A percentile compares a stretch with the other conserved stretches of the same genome.
phyloP scores from a whole-genome alignment of 2,329 filamentous ascomycete species.

The Fusarium pseudonygamai region DNA sequence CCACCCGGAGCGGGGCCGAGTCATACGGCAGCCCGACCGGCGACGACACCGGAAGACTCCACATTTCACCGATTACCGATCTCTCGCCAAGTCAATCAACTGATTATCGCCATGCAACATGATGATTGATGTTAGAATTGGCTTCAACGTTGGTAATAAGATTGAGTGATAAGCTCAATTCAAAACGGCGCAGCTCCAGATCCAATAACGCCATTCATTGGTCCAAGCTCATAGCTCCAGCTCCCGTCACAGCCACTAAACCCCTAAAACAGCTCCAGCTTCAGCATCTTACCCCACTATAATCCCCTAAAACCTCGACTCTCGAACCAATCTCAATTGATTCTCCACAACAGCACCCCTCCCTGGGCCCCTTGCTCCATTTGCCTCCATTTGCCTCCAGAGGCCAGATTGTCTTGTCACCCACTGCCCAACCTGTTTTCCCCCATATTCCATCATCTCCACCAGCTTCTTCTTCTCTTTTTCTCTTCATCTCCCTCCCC shows the following conservation, averaged over 20 bases:
- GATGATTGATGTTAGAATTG: neutral
- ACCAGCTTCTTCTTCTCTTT: conserved; percentile 21
- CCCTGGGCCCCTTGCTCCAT: conserved; percentile 15
- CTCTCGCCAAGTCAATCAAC: neutral
- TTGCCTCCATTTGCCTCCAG: conserved; percentile 27
- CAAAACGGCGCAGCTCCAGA: neutral
- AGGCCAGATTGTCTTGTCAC: conserved; percentile 47
- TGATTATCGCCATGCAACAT: neutral
- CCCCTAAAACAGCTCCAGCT: conserved; percentile 23
- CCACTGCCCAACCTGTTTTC: conserved; percentile 19
- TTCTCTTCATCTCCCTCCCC: conserved; percentile 2
- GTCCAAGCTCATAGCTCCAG: conserved; percentile 14
- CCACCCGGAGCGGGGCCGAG: conserved; percentile 21
- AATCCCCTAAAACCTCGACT: neutral
- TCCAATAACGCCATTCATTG: conserved; percentile 30
- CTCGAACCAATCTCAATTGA: neutral
- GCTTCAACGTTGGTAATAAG: neutral
- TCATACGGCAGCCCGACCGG: neutral
- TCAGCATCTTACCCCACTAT: neutral
- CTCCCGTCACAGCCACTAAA: conserved; percentile 1
- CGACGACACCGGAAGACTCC: neutral
- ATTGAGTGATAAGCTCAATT: neutral
- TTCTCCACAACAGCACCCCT: conserved; percentile 29
- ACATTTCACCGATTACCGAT: neutral
- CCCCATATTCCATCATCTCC: conserved; percentile 37